A percentile compares a stretch with the other conserved stretches of the same genome.
Evolutionary conservation across 768 basidiomycete genomes (phyloP).

Genomic region (Ramaria rubella): DNA sequence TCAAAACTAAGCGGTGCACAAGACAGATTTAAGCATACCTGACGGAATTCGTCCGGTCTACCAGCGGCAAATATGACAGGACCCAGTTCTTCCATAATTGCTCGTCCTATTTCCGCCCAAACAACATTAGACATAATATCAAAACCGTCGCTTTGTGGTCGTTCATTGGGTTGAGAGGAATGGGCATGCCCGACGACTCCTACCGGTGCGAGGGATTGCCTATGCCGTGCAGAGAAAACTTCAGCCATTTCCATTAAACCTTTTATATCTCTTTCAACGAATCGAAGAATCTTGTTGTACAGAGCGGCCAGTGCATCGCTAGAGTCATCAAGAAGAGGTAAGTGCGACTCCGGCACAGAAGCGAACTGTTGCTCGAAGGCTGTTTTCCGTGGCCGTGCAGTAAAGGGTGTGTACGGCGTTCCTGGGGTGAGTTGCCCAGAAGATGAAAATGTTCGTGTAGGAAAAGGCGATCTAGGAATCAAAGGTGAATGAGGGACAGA

Average conservation of each 20-base stretch:
- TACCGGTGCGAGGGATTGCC: conserved; percentile 9
- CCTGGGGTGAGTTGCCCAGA: conserved; percentile 36
- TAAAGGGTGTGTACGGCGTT: conserved; percentile 46
- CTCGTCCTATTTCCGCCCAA: conserved; percentile 76
- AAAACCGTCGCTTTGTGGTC: conserved; percentile 41
- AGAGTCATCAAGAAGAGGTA: conserved; percentile 51
- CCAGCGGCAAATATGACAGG: conserved; percentile 84
- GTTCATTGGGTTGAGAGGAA: conserved; percentile 8
- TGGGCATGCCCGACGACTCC: conserved; percentile 3
- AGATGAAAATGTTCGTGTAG: conserved; percentile 37
- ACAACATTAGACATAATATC: conserved; percentile 84
- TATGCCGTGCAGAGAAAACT: conserved; percentile 38
- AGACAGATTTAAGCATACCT: conserved; percentile 40
- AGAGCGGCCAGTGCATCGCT: conserved; percentile 67
- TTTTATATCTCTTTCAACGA: conserved; percentile 68
- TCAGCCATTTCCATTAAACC: conserved; percentile 76
- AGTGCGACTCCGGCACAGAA: conserved; percentile 20
- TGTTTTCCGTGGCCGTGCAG: conserved; percentile 35
- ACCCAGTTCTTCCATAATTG: conserved; percentile 84
- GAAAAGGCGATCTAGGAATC: conserved; percentile 69
- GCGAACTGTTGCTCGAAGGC: conserved; percentile 30
- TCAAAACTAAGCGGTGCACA: background rate
- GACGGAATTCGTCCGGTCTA: conserved; percentile 81
- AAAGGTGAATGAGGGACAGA: conserved; percentile 66
- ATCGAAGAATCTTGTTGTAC: conserved; percentile 77